Evolutionary conservation across 139 green algal species (phyloP), one percentile per base, ranked within the genome.

Genomic region (Ulvella scutata): DNA sequence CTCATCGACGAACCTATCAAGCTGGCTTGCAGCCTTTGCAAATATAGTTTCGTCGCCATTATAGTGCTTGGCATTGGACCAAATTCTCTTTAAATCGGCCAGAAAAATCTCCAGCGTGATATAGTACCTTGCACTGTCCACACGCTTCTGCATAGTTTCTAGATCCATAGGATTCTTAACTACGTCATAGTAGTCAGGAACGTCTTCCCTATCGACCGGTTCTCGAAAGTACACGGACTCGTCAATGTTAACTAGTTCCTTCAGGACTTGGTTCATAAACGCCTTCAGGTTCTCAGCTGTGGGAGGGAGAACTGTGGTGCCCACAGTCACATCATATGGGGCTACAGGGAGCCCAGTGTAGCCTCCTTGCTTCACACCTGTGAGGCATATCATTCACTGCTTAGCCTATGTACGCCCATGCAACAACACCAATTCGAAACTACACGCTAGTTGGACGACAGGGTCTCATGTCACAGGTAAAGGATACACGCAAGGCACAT

Each of bases 161-260:
- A 97, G 72, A 77, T 96, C 92, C 26, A 97, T 88, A 1, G 92
- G 92, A 75, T 97, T 85, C 74, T 84, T 85, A 61, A 93, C 84
- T 67, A 93, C 88, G 36, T 86, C 82, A 43, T 96, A 91, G 83
- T 98, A 98, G 83, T 98, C 93, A 2, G 91, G 84, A 26, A 96
- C 93, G n/a, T 96, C 90, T 1, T 86, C 43, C 0, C 40, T 37
- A 43, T 82, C 62, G 17, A 99, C 94, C 23, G 92, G 85, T 33
- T 87, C 76, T 20, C 77, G 38, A 81, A 99, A 99, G 17, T 95
- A 92, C 87, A 90, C 96, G 3, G 88, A 77, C 61, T 97, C 91
- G 13, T 90, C 78, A 34, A 92, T 78, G 10, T 75, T 62, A 62
- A 79, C 74, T 62, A 92, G n/a, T 31, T 78, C 36, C 40, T 76